phyloP scores from a whole-genome alignment of 345 rosid species.

The Pseudoturritis turrita region DNA sequence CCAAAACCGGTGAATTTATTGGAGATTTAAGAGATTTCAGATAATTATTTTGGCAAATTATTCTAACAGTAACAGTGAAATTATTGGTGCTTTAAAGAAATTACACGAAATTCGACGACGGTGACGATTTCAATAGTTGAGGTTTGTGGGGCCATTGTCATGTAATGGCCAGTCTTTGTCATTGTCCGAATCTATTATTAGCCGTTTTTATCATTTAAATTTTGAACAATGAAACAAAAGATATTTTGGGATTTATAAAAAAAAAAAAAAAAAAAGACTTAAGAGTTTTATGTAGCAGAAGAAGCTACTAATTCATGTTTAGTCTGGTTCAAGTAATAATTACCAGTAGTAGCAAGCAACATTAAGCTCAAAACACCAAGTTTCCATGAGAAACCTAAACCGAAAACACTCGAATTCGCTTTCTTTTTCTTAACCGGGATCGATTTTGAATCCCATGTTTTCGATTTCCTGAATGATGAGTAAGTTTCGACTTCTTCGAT shows the following conservation, averaged over 20 bases:
- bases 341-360: constrained; percentile 35
- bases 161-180: constrained; percentile 20
- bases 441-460: background rate
- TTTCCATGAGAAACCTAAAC: constrained; percentile 26
- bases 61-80: background rate
- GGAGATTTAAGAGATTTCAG: background rate
- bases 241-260: background rate
- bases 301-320: constrained; percentile 6
- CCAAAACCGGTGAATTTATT: background rate
- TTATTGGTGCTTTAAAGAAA: background rate
- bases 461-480: constrained; percentile 50
- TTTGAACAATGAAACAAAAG: background rate
- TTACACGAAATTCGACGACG: constrained; percentile 3
- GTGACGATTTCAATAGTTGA: constrained; percentile 2
- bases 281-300: constrained; percentile 32
- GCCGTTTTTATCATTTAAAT: constrained; percentile 21
- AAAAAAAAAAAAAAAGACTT: background rate
- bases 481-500: constrained; percentile 52
- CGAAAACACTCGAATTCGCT: constrained; percentile 2
- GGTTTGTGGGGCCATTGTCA: constrained; percentile 14
- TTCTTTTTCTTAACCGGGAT: background rate
- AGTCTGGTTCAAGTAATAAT: constrained; percentile 32
- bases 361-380: constrained; percentile 35
- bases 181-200: constrained; percentile 12
- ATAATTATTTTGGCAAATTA: background rate